Percentiles rank a stretch among this genome's conserved stretches.
These are phyloP conservation scores for Blastobotrys chiropterorum DNA, from an alignment of 805 yeast species.

Conservation along the genomic window DNA sequence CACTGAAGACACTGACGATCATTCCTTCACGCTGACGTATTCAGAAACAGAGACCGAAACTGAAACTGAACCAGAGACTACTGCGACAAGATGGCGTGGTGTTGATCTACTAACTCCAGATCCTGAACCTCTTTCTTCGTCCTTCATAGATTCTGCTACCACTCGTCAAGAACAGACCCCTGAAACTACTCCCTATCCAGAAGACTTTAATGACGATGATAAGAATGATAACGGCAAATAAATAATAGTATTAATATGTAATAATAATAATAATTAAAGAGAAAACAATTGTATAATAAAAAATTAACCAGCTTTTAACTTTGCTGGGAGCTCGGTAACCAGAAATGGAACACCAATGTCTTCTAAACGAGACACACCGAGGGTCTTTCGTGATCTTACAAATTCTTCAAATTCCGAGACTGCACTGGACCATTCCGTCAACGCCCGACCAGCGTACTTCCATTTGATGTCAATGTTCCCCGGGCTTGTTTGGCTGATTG, in stretches of 20 bases:
- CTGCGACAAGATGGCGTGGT: neutral
- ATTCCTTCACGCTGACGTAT: neutral
- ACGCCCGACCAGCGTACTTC: conserved; percentile 35
- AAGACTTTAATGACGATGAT: neutral
- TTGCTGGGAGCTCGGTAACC: conserved; percentile 32
- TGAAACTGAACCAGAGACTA: neutral
- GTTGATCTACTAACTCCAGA: neutral
- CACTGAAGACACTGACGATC: neutral
- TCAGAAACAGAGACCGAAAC: neutral
- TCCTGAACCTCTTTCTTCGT: neutral
- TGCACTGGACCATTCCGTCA: conserved; percentile 34
- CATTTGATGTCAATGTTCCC: conserved; percentile 22
- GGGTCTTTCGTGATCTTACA: conserved; percentile 23
- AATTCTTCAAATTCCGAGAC: conserved; percentile 34
- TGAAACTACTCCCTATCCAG: neutral
- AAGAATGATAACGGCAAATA: neutral
- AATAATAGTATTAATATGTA: neutral
- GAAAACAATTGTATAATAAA: neutral
- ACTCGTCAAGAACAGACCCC: neutral
- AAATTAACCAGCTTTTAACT: conserved; percentile 8
- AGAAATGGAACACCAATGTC: conserved; percentile 33
- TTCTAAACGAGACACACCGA: conserved; percentile 23
- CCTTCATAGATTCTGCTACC: neutral
- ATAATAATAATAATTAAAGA: neutral
- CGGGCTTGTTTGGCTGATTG: neutral